Conservation (phyloP, 1,284 basidiomycete genomes). For the Sanguinoderma infundibulare region DNA sequence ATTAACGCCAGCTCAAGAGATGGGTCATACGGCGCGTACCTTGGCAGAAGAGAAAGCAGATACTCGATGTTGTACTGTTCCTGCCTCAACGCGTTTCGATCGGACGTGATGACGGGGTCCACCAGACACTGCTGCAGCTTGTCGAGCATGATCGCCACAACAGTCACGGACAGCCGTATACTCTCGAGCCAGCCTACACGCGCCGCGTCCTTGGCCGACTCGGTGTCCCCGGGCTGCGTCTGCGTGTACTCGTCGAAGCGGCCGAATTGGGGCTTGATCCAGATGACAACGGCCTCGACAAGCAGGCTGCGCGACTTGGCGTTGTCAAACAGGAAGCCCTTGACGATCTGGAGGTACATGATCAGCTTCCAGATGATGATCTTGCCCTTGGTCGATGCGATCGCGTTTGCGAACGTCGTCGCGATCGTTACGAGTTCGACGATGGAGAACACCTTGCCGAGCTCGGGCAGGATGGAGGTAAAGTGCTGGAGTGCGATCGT, state of each 20-base stretch:
- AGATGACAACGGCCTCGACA: constrained; percentile 87
- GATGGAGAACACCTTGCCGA: constrained; percentile 79
- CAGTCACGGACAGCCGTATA: constrained; percentile 82
- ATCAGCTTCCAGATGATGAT: constrained; percentile 93
- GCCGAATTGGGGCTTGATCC: constrained; percentile 97
- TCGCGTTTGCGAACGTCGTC: constrained; percentile 87
- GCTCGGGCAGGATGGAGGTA: constrained; percentile 88
- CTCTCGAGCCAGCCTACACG: constrained; percentile 92
- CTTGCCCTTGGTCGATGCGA: constrained; percentile 82
- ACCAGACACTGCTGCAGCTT: constrained; percentile 85
- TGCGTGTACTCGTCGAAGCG: constrained; percentile 82
- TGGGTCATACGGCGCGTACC: constrained; percentile 45
- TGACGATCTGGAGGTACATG: constrained; percentile 91
- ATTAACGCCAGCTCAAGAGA: constrained; percentile 21
- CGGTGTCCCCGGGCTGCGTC: constrained; percentile 64
- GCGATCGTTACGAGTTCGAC: constrained; percentile 86
- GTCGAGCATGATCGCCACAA: constrained; percentile 91
- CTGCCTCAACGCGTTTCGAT: constrained; percentile 67
- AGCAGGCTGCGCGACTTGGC: constrained; percentile 79
- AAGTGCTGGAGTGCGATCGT: constrained; percentile 95
- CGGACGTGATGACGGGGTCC: constrained; percentile 64
- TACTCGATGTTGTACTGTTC: constrained; percentile 96
- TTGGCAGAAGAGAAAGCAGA: constrained; percentile 85
- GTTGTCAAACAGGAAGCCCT: constrained; percentile 87
- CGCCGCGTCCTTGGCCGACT: constrained; percentile 69